Conservation (phyloP, 2,329 filamentous ascomycete genomes). For the Calycina herbarum region DNA sequence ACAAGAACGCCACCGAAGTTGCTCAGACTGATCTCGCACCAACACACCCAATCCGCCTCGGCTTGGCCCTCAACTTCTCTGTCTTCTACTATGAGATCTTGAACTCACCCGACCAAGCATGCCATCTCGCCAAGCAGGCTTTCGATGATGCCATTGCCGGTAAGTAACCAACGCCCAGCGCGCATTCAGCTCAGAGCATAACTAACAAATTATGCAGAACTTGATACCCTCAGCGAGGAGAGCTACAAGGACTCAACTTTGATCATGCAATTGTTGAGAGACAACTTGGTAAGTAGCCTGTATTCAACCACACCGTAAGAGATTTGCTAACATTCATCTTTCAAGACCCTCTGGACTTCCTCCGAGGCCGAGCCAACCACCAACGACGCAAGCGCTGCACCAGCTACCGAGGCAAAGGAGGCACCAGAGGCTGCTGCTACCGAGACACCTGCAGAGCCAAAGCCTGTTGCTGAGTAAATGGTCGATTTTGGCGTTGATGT, state of each 20-base stretch:
- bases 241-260: conserved; percentile 98
- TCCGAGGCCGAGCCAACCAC: conserved; percentile 88
- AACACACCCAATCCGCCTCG: conserved; percentile 90
- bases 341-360: conserved; percentile 96
- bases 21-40: conserved; percentile 85
- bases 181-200: background rate
- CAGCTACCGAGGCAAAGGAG: conserved; percentile 48
- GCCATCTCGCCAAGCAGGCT: conserved; percentile 94
- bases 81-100: conserved; percentile 99
- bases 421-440: conserved; percentile 53
- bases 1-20: conserved; percentile 92
- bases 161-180: conserved; percentile 41
- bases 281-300: conserved; percentile 65
- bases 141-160: conserved; percentile 95
- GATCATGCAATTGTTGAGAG: conserved; percentile 98
- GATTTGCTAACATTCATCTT: conserved; percentile 6
- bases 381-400: conserved; percentile 55
- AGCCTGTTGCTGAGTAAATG: conserved; percentile 38
- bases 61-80: conserved; percentile 92
- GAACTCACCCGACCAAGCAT: conserved; percentile 96
- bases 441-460: conserved; percentile 41
- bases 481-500: conserved; percentile 37
- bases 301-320: background rate
- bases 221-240: conserved; percentile 96
- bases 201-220: conserved; percentile 51